Conservation (phyloP, 331 rosid species). For the Prunus yedoensis region DNA sequence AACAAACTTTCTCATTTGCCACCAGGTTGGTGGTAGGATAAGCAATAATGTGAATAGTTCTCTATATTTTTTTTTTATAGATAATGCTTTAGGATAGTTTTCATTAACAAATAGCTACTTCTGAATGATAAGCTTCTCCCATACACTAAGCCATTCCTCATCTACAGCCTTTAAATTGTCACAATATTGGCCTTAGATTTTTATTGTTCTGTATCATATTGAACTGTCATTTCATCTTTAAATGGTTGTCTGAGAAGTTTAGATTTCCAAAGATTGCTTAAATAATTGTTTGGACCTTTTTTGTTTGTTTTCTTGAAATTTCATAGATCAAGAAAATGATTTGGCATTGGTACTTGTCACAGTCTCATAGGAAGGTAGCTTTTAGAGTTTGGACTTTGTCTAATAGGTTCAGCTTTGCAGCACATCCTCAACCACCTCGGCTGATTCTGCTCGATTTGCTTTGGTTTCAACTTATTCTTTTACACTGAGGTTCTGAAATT, state of each 20-base stretch:
- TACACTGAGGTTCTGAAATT: conserved; percentile 11
- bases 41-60: no score
- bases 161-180: neutral
- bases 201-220: neutral
- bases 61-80: no score
- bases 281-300: neutral
- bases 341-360: neutral
- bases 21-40: no score
- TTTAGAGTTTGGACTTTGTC: neutral
- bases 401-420: neutral
- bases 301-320: neutral
- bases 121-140: neutral
- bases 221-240: neutral
- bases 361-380: no score
- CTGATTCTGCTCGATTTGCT: no score
- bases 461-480: neutral
- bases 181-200: neutral
- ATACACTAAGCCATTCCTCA: neutral
- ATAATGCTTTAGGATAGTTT: no score
- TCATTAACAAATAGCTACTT: neutral
- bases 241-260: neutral
- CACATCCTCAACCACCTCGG: neutral
- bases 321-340: neutral
- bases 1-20: neutral
- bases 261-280: neutral